Evolutionary conservation across 345 rosid genomes (phyloP).

Genomic region (Pugionium dolabratum): DNA sequence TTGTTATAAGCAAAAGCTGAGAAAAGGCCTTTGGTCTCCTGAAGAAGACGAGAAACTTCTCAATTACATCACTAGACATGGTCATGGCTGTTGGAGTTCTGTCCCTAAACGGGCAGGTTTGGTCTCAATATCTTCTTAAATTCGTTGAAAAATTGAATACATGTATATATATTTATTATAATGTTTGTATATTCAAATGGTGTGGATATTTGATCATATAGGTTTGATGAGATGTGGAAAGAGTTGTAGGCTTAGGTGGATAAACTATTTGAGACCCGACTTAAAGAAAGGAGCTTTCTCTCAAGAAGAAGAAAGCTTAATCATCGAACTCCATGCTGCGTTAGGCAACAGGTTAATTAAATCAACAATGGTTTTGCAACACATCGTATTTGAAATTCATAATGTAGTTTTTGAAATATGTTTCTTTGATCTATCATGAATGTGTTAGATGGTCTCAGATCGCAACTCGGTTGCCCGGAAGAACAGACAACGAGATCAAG

Average conservation of each 20-base stretch:
- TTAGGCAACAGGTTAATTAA: conserved; percentile 59
- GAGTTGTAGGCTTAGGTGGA: conserved; percentile 93
- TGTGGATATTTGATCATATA: conserved; percentile 21
- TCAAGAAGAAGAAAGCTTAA: conserved; percentile 60
- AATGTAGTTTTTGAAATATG: conserved; percentile 1
- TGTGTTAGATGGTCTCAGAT: conserved; percentile 66
- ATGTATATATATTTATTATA: not conserved
- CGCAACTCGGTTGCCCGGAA: conserved; percentile 58
- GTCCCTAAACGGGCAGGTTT: conserved; percentile 83
- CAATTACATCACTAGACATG: conserved; percentile 57
- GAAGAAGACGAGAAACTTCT: no score
- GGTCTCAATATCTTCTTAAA: conserved; percentile 4
- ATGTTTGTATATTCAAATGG: conserved; percentile 23
- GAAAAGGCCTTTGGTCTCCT: no score
- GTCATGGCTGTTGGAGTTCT: conserved; percentile 90
- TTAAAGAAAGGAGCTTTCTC: conserved; percentile 51
- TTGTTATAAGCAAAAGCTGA: no score
- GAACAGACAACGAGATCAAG: no score
- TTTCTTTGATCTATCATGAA: not conserved
- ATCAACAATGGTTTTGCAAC: not conserved
- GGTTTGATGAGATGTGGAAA: conserved; percentile 52
- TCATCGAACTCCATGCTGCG: conserved; percentile 58
- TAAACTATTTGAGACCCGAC: conserved; percentile 91
- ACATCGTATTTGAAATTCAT: not conserved
- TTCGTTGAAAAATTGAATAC: not conserved